These are phyloP conservation scores for Carex arenaria DNA, from an alignment of 202 grass and related monocot species.

Conservation along the genomic window DNA sequence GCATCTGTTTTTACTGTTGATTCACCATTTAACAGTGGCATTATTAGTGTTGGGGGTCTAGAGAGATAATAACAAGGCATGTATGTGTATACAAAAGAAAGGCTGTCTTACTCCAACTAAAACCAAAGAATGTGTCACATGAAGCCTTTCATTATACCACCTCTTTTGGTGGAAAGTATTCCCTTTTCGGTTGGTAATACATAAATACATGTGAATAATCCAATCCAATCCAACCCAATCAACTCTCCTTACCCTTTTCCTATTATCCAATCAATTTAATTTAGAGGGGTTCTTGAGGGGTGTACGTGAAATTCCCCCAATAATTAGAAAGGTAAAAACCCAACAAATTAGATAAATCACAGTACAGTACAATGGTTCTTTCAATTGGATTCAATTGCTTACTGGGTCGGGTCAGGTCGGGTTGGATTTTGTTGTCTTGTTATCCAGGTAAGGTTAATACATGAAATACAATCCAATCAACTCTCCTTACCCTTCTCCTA, in stretches of 20 bases:
- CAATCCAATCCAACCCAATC: background rate
- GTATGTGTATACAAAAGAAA: constrained; percentile 12
- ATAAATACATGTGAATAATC: constrained; percentile 11
- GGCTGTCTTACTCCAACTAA: constrained; percentile 13
- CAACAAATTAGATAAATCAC: background rate
- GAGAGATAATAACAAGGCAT: constrained; percentile 5
- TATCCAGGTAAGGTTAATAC: constrained; percentile 22
- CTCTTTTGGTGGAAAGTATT: background rate
- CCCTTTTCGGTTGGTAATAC: background rate
- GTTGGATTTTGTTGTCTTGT: background rate
- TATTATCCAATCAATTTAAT: background rate
- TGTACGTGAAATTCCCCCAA: too few relatives aligned
- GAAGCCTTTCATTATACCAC: constrained; percentile 15
- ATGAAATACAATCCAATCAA: background rate
- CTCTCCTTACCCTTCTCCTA: too few relatives aligned
- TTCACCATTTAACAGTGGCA: background rate
- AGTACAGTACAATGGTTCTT: background rate
- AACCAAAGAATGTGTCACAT: constrained; percentile 23
- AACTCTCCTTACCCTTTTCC: background rate
- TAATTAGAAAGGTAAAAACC: too few relatives aligned
- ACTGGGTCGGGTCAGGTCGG: background rate
- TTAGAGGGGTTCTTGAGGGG: too few relatives aligned
- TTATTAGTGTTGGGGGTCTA: background rate
- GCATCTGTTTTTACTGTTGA: background rate
- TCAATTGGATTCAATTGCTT: background rate